Percentiles rank a stretch among this genome's conserved stretches.
These are phyloP conservation scores for Baudoinia panamericana DNA, from an alignment of 495 filamentous ascomycete genomes.

Conservation along the genomic window DNA sequence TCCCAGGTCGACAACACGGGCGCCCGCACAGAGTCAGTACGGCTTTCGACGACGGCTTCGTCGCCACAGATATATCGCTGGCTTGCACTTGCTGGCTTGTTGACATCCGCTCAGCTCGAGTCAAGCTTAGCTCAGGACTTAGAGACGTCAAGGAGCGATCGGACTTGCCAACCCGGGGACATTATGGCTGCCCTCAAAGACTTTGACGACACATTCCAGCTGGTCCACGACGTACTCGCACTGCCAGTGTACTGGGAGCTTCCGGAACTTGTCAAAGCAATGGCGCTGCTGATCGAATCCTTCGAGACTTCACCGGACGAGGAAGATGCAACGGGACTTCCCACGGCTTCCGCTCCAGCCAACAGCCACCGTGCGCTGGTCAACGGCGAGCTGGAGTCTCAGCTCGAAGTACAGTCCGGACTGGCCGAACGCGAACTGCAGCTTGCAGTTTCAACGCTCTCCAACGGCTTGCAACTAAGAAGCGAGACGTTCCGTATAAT, in stretches of 20 bases:
- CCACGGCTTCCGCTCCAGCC: slow-evolving; percentile 4
- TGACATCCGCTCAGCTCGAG: slow-evolving; percentile 22
- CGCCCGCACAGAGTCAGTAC: not conserved
- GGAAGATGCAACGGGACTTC: not conserved
- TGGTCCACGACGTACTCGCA: slow-evolving; percentile 26
- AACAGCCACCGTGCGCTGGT: slow-evolving; percentile 16
- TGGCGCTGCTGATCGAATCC: slow-evolving; percentile 28
- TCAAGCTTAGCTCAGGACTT: not conserved
- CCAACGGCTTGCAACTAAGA: slow-evolving; percentile 22
- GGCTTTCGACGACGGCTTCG: not conserved
- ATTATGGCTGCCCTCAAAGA: slow-evolving; percentile 27
- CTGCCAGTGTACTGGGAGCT: slow-evolving; percentile 29
- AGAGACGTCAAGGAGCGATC: no score
- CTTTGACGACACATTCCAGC: slow-evolving; percentile 26
- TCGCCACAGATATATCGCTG: slow-evolving; percentile 16
- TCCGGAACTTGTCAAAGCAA: slow-evolving; percentile 34
- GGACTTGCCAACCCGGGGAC: slow-evolving; percentile 19
- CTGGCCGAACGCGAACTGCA: slow-evolving; percentile 26
- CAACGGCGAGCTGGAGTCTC: slow-evolving; percentile 18
- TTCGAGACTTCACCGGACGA: slow-evolving; percentile 17
- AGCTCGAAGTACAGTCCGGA: slow-evolving; percentile 20
- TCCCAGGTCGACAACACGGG: not conserved
- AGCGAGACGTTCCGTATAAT: slow-evolving; percentile 25
- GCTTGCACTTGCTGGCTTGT: slow-evolving; percentile 25
- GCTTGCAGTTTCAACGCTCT: slow-evolving; percentile 25